A percentile compares a stretch with the other conserved stretches of the same genome.
phyloP scores from a whole-genome alignment of 192 early-diverging fungal species.

The Gigaspora rosea region DNA sequence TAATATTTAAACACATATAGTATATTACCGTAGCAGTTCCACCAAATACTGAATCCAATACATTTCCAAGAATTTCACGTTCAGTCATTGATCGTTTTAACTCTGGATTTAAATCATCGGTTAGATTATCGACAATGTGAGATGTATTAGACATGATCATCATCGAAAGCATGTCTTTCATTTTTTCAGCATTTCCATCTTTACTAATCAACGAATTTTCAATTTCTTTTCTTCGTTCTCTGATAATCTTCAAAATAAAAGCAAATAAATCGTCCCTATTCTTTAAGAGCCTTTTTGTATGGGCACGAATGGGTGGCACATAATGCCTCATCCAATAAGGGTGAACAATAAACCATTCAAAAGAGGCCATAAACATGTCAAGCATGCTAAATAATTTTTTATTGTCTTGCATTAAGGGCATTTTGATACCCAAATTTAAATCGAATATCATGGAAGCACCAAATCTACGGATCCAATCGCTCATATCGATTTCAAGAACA shows the following conservation, averaged over 20 bases:
- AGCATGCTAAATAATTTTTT: background rate
- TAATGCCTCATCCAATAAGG: constrained; percentile 9
- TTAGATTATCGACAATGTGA: background rate
- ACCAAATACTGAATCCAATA: background rate
- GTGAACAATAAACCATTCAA: background rate
- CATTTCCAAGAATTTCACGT: background rate
- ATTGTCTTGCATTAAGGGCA: background rate
- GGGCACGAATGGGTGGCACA: background rate
- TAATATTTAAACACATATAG: background rate
- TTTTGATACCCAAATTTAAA: background rate
- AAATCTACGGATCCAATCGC: background rate
- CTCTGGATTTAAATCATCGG: background rate
- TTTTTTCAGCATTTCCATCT: background rate
- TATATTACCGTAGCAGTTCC: constrained; percentile 13
- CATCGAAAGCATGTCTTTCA: background rate
- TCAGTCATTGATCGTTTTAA: constrained; percentile 5
- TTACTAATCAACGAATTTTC: background rate
- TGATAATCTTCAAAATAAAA: background rate
- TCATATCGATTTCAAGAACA: background rate
- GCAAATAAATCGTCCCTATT: constrained; percentile 5
- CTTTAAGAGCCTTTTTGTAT: background rate
- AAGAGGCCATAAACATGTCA: background rate
- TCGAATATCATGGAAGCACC: background rate
- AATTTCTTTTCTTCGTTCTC: constrained; percentile 17
- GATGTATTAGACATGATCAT: background rate